Conservation (phyloP, 768 basidiomycete species). For the Thelephora ganbajun region DNA sequence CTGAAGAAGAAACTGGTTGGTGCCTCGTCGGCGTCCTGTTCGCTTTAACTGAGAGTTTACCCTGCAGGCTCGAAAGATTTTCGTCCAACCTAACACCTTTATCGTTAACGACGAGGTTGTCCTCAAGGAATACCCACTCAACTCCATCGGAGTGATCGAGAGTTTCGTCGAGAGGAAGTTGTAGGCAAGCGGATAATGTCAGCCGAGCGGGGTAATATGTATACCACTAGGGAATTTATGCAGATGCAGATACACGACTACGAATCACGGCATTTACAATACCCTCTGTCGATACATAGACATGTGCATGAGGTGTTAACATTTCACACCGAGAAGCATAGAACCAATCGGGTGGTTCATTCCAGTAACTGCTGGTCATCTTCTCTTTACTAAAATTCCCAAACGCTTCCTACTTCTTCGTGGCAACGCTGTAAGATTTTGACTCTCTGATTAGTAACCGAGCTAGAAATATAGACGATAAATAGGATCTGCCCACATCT, state of each 20-base stretch:
- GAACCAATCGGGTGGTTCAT: too few species aligned
- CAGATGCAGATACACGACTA: too few species aligned
- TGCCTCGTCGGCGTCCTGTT: constrained; percentile 1
- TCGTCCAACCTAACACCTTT: constrained; percentile 74
- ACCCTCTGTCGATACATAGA: background rate
- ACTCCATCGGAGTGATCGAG: constrained; percentile 59
- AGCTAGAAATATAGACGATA: constrained; percentile 3
- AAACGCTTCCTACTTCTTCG: constrained; percentile 39
- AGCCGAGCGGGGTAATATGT: background rate
- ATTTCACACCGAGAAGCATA: background rate
- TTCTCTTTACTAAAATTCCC: constrained; percentile 21
- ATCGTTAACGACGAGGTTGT: constrained; percentile 52
- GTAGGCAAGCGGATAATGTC: background rate
- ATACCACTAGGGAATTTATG: too few species aligned
- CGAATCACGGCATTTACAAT: too few species aligned
- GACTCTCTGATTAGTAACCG: constrained; percentile 7
- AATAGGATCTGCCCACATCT: constrained; percentile 28
- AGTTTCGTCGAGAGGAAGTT: constrained; percentile 59
- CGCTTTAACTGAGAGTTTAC: background rate
- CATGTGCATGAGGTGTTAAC: background rate
- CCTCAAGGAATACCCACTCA: constrained; percentile 70
- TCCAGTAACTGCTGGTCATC: too few species aligned
- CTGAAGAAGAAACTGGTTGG: constrained; percentile 65
- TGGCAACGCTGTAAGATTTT: constrained; percentile 31
- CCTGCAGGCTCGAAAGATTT: constrained; percentile 64